A percentile compares a stretch with the other conserved stretches of the same genome.
Evolutionary conservation across 2,329 filamentous ascomycete species (phyloP).

Genomic region (Lasiodiplodia hormozganensis): DNA sequence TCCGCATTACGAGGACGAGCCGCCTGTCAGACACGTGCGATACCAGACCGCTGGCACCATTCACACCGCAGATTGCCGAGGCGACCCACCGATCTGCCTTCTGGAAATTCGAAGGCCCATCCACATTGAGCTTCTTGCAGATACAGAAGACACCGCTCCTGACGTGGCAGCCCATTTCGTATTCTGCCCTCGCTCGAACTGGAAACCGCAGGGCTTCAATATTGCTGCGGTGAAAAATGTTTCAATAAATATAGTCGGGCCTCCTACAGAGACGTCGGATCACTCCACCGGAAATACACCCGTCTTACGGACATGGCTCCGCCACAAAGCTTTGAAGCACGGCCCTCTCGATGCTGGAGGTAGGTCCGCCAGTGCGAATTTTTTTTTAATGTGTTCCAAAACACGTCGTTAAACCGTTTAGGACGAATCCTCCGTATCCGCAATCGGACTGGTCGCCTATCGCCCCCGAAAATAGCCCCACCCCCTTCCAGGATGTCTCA

Average conservation of each 20-base stretch:
- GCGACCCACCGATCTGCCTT: slow-evolving; percentile 15
- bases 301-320: neutral
- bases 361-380: neutral
- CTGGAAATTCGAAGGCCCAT: slow-evolving; percentile 1
- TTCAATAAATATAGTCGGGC: neutral
- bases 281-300: neutral
- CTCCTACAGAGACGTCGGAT: neutral
- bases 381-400: too few species aligned
- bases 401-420: neutral
- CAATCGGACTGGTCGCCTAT: neutral
- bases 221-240: neutral
- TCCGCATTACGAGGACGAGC: neutral
- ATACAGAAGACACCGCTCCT: neutral
- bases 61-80: slow-evolving; percentile 18
- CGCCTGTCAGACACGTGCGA: neutral
- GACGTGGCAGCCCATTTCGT: slow-evolving; percentile 6
- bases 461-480: neutral
- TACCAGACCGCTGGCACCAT: slow-evolving; percentile 11
- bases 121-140: slow-evolving; percentile 9
- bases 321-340: too few species aligned
- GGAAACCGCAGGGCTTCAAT: neutral
- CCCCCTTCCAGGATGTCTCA: slow-evolving; percentile 8
- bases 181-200: neutral
- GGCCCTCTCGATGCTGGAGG: neutral
- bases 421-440: neutral